A percentile compares a stretch with the other conserved stretches of the same genome.
These are phyloP conservation scores for Salix udensis DNA, from an alignment of 345 rosid genomes.

Conservation along the genomic window DNA sequence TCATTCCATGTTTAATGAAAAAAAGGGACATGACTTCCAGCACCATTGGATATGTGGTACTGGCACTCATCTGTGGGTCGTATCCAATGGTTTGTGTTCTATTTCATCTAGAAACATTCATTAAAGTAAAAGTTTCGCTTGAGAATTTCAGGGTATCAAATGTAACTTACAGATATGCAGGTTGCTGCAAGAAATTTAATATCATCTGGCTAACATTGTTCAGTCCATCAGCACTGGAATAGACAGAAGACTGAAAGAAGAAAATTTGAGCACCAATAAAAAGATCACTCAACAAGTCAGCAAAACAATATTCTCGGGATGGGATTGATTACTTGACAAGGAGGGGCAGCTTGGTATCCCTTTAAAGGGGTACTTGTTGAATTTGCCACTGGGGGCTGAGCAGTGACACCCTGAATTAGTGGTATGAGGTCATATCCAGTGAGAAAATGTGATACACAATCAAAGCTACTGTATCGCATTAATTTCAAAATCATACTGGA, in stretches of 20 bases:
- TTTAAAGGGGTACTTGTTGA: constrained; percentile 42
- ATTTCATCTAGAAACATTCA: not conserved
- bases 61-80: not conserved
- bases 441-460: not conserved
- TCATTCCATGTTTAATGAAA: not conserved
- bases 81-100: not conserved
- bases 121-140: not conserved
- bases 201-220: constrained; percentile 42
- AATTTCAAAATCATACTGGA: not conserved
- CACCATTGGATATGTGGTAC: not conserved
- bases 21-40: not conserved
- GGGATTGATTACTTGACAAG: constrained; percentile 51
- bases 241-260: constrained; percentile 40
- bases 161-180: constrained; percentile 58
- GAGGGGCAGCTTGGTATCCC: constrained; percentile 41
- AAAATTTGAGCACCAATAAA: constrained; percentile 3
- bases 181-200: constrained; percentile 52
- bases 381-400: constrained; percentile 57
- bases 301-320: not conserved
- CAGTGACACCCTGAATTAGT: constrained; percentile 39
- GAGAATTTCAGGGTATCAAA: constrained; percentile 9
- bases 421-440: constrained; percentile 3
- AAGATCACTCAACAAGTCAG: not conserved
- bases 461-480: not conserved
- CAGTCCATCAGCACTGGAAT: constrained; percentile 37